A percentile compares a stretch with the other conserved stretches of the same genome.
These are phyloP conservation scores for Cafeteria roenbergensis DNA, from an alignment of 108 stramenopile genomes.

Conservation along the genomic window DNA sequence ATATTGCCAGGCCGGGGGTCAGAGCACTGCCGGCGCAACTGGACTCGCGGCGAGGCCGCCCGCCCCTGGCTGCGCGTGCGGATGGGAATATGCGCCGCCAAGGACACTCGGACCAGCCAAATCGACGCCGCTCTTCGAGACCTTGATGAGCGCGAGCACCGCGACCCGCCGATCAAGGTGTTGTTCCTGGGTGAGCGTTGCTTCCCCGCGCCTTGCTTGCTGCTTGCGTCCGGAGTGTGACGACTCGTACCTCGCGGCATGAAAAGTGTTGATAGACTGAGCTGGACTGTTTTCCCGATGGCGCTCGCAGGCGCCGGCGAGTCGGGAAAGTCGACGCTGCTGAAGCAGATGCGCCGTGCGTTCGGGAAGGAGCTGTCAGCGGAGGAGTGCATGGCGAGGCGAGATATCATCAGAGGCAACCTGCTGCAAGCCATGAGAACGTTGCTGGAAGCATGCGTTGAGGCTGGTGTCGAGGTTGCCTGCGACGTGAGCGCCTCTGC, in stretches of 20 bases:
- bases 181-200: no score
- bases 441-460: background rate
- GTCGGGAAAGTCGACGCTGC: conserved; percentile 24
- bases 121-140: no score
- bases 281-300: background rate
- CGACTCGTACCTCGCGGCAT: background rate
- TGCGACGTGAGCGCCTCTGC: no score
- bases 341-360: conserved; percentile 22
- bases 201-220: background rate
- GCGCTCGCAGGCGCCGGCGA: conserved; percentile 14
- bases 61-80: no score
- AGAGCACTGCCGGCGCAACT: no score
- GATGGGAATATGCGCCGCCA: no score
- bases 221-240: background rate
- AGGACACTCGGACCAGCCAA: no score
- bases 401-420: background rate
- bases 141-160: no score
- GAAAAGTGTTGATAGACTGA: background rate
- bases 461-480: no score
- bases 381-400: background rate
- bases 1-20: no score
- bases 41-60: no score
- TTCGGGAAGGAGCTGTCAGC: conserved; percentile 14
- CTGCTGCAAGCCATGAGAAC: background rate
- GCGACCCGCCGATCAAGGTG: no score